These are phyloP conservation scores for Ascochyta koolunga DNA, from an alignment of 2,329 filamentous ascomycete genomes.

Conservation along the genomic window DNA sequence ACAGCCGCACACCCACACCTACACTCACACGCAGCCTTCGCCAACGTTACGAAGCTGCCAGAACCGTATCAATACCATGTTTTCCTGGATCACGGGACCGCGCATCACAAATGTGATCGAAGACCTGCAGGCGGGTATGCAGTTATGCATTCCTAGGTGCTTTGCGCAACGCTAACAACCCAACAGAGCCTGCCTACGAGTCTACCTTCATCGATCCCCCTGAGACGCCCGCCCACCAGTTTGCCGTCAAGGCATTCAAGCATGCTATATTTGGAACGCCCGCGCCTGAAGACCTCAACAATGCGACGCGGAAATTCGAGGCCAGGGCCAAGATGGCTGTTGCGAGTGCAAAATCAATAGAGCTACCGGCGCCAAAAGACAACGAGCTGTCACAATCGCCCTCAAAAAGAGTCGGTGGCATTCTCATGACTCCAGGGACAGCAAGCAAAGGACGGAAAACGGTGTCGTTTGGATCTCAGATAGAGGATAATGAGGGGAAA, in stretches of 20 bases:
- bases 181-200: constrained; percentile 41
- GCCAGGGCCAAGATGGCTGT: constrained; percentile 37
- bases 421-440: constrained; percentile 68
- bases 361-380: constrained; percentile 30
- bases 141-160: not conserved
- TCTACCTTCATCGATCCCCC: constrained; percentile 60
- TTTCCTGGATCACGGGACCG: constrained; percentile 49
- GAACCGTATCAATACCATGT: constrained; percentile 31
- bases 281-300: constrained; percentile 53
- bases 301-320: constrained; percentile 29
- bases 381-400: constrained; percentile 50
- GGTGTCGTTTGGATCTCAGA: constrained; percentile 64
- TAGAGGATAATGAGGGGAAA: constrained; percentile 63
- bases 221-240: constrained; percentile 70
- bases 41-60: not conserved
- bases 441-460: constrained; percentile 63
- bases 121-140: constrained; percentile 43
- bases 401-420: constrained; percentile 63
- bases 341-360: constrained; percentile 28
- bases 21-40: constrained; percentile 2
- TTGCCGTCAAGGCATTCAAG: constrained; percentile 70
- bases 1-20: constrained; percentile 6
- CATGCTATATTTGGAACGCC: constrained; percentile 70
- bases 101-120: constrained; percentile 47
- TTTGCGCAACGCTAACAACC: constrained; percentile 17